Percentiles rank a stretch among this genome's conserved stretches.
Evolutionary conservation across 352 stramenopile species (phyloP).

Genomic region (Pythium pyrilobum): DNA sequence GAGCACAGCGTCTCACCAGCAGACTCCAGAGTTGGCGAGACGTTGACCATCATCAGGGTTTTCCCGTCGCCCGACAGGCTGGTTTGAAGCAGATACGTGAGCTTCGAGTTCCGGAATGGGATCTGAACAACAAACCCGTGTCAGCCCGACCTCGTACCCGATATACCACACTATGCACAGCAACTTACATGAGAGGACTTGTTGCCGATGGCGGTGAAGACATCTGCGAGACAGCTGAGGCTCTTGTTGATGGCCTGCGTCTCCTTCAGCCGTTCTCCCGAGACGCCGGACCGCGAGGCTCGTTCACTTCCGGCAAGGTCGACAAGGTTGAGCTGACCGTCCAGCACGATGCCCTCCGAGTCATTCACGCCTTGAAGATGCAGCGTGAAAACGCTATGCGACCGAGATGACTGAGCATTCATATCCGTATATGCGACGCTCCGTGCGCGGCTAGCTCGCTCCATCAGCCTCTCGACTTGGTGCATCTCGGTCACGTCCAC

Average conservation of each 20-base stretch:
- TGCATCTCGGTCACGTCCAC: conserved; percentile 45
- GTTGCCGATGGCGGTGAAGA: conserved; percentile 96
- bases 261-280: conserved; percentile 93
- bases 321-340: conserved; percentile 73
- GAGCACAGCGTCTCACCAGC: conserved; percentile 96
- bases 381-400: conserved; percentile 79
- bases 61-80: conserved; percentile 98
- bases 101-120: conserved; percentile 98
- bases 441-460: conserved; percentile 52
- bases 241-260: conserved; percentile 99
- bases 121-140: conserved; percentile 38
- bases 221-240: conserved; percentile 96
- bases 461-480: conserved; percentile 77
- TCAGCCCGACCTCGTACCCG: background rate
- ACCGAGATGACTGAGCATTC: conserved; percentile 80
- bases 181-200: conserved; percentile 90
- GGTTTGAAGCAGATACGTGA: conserved; percentile 98
- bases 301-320: conserved; percentile 80
- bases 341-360: conserved; percentile 50
- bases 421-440: conserved; percentile 93
- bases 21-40: conserved; percentile 94
- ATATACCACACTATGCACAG: background rate
- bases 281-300: conserved; percentile 80
- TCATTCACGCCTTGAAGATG: conserved; percentile 82
- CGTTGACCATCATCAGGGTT: conserved; percentile 98